Evolutionary conservation across 495 filamentous ascomycete genomes (phyloP).

Genomic region (Neurospora sp.): DNA sequence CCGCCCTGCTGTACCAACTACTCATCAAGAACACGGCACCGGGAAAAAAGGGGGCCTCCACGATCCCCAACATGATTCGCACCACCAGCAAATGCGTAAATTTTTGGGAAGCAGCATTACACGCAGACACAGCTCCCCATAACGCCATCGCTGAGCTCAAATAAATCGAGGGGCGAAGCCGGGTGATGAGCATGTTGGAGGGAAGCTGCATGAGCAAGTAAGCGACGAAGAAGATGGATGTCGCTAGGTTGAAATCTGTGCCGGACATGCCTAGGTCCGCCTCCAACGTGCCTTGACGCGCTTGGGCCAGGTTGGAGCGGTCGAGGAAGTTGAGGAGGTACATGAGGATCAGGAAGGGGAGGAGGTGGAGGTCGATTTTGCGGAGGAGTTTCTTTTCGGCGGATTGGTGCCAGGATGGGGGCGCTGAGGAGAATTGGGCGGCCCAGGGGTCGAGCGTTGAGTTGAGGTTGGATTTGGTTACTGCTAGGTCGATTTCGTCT

Average conservation of each 20-base stretch:
- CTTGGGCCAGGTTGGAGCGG: conserved; percentile 33
- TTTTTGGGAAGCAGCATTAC: conserved; percentile 43
- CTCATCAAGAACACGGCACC: conserved; percentile 42
- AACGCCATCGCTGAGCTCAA: conserved; percentile 47
- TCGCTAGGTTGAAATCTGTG: conserved; percentile 45
- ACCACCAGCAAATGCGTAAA: conserved; percentile 47
- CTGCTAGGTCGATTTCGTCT: background rate
- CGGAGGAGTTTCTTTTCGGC: conserved; percentile 20
- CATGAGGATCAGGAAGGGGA: conserved; percentile 33
- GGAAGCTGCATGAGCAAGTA: conserved; percentile 49
- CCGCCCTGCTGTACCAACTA: conserved; percentile 40
- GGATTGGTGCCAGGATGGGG: conserved; percentile 11
- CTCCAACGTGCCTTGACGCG: conserved; percentile 35
- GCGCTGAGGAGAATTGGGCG: fast-evolving
- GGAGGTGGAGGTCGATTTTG: conserved; percentile 33
- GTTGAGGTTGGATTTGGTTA: too few relatives aligned
- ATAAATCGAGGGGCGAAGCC: conserved; percentile 39
- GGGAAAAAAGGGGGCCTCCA: conserved; percentile 46
- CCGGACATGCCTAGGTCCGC: conserved; percentile 35
- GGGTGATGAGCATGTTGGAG: conserved; percentile 44
- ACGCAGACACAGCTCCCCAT: conserved; percentile 52
- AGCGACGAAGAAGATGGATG: conserved; percentile 48
- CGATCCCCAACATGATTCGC: conserved; percentile 56
- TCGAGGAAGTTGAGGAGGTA: conserved; percentile 40
- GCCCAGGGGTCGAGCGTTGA: background rate